These are phyloP conservation scores for Elongisporangium undulatum DNA, from an alignment of 352 stramenopile species.

Conservation along the genomic window DNA sequence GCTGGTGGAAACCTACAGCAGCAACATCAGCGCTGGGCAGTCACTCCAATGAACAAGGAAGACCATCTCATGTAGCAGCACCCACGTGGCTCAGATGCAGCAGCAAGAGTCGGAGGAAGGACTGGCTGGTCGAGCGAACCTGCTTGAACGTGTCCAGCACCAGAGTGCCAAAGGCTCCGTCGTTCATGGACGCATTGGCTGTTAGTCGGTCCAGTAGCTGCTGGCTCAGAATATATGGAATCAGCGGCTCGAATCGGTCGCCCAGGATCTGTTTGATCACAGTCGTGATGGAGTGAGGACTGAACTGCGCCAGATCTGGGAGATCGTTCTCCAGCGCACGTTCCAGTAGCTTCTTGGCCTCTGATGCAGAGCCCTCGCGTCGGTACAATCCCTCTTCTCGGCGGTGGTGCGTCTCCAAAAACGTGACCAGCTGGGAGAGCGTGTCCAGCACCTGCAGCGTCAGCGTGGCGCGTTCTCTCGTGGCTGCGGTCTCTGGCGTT, in stretches of 20 bases:
- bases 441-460: conserved; percentile 23
- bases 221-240: conserved; percentile 27
- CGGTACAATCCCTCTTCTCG: conserved; percentile 50
- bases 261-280: conserved; percentile 42
- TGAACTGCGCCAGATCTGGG: conserved; percentile 33
- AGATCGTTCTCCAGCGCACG: conserved; percentile 12
- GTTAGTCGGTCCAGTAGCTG: conserved; percentile 25
- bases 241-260: conserved; percentile 34
- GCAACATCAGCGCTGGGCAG: not conserved
- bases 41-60: not conserved
- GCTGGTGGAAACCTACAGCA: conserved; percentile 29
- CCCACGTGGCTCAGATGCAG: conserved; percentile 42
- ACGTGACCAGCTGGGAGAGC: conserved; percentile 37
- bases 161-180: conserved; percentile 3
- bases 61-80: not conserved
- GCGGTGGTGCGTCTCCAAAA: conserved; percentile 35
- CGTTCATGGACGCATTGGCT: conserved; percentile 4
- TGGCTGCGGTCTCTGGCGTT: not conserved
- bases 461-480: conserved; percentile 11
- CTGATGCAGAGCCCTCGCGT: conserved; percentile 15
- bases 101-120: conserved; percentile 49
- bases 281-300: conserved; percentile 34
- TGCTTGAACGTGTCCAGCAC: conserved; percentile 29
- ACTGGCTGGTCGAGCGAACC: conserved; percentile 23
- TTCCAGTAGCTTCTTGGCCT: conserved; percentile 22